Conservation (phyloP, 2,329 filamentous ascomycete species). For the Colletotrichum melonis region DNA sequence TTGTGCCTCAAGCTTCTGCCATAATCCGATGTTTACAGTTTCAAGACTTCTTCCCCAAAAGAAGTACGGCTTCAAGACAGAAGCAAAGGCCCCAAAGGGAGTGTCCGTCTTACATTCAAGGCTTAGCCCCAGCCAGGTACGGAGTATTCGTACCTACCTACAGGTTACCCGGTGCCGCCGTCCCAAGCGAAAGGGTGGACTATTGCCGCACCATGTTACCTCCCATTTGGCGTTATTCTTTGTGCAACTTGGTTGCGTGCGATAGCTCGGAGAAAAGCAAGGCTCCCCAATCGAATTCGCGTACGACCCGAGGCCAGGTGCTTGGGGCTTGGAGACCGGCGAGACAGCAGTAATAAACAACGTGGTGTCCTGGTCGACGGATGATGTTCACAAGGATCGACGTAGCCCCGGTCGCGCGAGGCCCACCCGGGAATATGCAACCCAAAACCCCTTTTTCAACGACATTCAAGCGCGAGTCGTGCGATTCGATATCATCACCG, state of each 20-base stretch:
- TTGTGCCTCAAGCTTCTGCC: background rate
- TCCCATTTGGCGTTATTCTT: background rate
- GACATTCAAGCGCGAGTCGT: conserved; percentile 14
- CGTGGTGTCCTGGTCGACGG: conserved; percentile 29
- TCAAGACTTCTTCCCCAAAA: conserved; percentile 1
- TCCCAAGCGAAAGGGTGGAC: conserved; percentile 7
- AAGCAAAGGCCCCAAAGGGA: background rate
- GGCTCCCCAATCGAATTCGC: background rate
- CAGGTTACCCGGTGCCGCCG: background rate
- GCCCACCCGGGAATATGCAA: conserved; percentile 7
- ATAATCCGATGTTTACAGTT: conserved; percentile 29
- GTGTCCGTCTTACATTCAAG: background rate
- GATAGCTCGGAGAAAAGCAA: background rate
- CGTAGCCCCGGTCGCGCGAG: conserved; percentile 13
- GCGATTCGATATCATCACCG: background rate
- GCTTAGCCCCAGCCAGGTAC: background rate
- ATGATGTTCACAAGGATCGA: conserved; percentile 35
- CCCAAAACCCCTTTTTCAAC: conserved; percentile 27
- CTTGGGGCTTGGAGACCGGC: conserved; percentile 8
- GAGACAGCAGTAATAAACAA: conserved; percentile 26
- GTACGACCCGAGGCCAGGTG: conserved; percentile 16
- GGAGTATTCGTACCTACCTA: background rate
- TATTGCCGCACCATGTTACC: conserved; percentile 3
- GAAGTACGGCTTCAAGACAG: background rate
- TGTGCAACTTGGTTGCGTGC: conserved; percentile 7